phyloP scores from a whole-genome alignment of 148 eudicot species.

The Amaranthus palmeri region DNA sequence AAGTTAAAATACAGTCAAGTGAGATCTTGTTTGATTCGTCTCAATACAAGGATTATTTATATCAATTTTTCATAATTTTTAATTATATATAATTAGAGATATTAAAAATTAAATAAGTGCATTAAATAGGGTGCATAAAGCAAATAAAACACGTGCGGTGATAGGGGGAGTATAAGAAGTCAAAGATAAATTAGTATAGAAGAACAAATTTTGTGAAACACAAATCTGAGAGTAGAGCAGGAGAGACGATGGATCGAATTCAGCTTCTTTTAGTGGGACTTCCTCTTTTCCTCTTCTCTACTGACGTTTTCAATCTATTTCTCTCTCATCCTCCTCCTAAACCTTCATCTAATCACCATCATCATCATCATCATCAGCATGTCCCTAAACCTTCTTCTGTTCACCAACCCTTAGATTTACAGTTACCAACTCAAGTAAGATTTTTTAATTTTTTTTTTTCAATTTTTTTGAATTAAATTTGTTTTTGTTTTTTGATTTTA shows the following conservation, averaged over 20 bases:
- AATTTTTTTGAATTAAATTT: neutral
- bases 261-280: slow-evolving; percentile 66
- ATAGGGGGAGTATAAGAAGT: too few species aligned
- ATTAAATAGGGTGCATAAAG: too few species aligned
- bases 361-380: slow-evolving; percentile 16
- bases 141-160: too few species aligned
- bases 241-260: slow-evolving; percentile 52
- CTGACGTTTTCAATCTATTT: slow-evolving; percentile 63
- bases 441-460: neutral
- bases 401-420: slow-evolving; percentile 55
- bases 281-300: slow-evolving; percentile 63
- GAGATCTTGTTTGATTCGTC: too few species aligned
- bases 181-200: too few species aligned
- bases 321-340: slow-evolving; percentile 46
- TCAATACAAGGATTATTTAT: too few species aligned
- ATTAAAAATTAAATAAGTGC: too few species aligned
- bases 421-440: slow-evolving; percentile 36
- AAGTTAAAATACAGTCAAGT: too few species aligned
- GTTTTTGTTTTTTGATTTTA: neutral
- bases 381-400: slow-evolving; percentile 19
- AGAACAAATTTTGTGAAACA: too few species aligned
- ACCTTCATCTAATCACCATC: slow-evolving; percentile 31
- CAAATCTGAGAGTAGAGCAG: neutral
- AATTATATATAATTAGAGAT: too few species aligned
- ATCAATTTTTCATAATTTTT: too few species aligned